Evolutionary conservation across 805 yeast species (phyloP).

Genomic region (Metschnikowia matae): DNA sequence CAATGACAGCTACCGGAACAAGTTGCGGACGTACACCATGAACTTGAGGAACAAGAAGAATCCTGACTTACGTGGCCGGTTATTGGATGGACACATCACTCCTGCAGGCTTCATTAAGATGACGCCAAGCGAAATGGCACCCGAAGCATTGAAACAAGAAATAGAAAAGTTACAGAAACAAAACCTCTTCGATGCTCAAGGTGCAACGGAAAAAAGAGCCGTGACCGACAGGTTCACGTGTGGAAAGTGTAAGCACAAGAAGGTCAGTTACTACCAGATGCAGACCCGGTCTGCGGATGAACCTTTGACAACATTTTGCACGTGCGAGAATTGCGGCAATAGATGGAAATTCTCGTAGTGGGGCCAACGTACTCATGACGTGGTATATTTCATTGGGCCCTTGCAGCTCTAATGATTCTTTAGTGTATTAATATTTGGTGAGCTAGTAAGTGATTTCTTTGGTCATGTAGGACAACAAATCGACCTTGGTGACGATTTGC

Average conservation of each 20-base stretch:
- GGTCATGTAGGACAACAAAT: conserved; percentile 56
- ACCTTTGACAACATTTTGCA: conserved; percentile 96
- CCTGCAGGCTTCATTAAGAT: conserved; percentile 68
- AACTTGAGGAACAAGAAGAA: conserved; percentile 86
- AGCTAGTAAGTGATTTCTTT: conserved; percentile 22
- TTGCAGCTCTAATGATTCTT: not conserved
- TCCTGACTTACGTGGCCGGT: conserved; percentile 71
- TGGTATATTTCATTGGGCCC: too few relatives aligned
- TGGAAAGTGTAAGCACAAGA: conserved; percentile 96
- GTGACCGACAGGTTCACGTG: conserved; percentile 95
- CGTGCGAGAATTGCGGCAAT: conserved; percentile 96
- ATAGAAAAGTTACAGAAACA: conserved; percentile 81
- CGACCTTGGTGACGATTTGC: conserved; percentile 86
- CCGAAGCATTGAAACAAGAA: conserved; percentile 82
- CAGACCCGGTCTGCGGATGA: conserved; percentile 99
- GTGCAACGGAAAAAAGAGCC: conserved; percentile 93
- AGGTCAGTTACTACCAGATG: conserved; percentile 94
- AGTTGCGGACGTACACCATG: conserved; percentile 80
- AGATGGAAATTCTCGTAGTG: conserved; percentile 90
- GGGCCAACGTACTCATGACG: too few relatives aligned
- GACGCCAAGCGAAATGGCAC: conserved; percentile 95
- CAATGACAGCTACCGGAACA: conserved; percentile 66
- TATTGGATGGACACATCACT: conserved; percentile 61
- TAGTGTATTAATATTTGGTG: conserved; percentile 1
- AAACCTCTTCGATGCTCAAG: conserved; percentile 93